phyloP scores from a whole-genome alignment of 495 filamentous ascomycete species.

The Penicillium roqueforti region DNA sequence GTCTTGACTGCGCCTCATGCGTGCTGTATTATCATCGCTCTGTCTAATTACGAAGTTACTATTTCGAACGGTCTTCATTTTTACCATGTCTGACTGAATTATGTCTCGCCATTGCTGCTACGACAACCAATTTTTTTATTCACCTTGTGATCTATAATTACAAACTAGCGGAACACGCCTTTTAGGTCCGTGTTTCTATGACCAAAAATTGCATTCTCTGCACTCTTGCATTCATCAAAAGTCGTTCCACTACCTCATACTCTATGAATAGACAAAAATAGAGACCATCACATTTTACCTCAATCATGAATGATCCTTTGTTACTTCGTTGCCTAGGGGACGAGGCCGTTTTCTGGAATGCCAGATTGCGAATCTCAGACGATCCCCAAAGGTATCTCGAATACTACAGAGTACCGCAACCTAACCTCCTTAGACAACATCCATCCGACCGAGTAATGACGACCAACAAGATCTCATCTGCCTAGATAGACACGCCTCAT shows the following conservation, averaged over 20 bases:
- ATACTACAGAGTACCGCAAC: constrained; percentile 2
- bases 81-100: constrained; percentile 3
- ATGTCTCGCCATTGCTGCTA: background rate
- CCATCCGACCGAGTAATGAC: background rate
- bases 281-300: constrained; percentile 1
- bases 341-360: background rate
- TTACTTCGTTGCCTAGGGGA: background rate
- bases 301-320: background rate
- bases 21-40: constrained; percentile 6
- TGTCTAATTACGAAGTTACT: background rate
- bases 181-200: background rate
- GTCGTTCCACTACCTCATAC: background rate
- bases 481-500: background rate
- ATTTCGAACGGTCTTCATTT: background rate
- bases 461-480: background rate
- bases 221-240: constrained; percentile 9
- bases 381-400: background rate
- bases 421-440: background rate
- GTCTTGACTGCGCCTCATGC: background rate
- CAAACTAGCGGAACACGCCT: constrained; percentile 1
- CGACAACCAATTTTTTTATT: background rate
- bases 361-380: background rate
- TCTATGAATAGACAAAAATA: constrained; percentile 11
- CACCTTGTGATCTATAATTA: constrained; percentile 8
- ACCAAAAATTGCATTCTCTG: constrained; percentile 12